Evolutionary conservation across 2,329 filamentous ascomycete species (phyloP).

Genomic region (Monosporascus sp.): DNA sequence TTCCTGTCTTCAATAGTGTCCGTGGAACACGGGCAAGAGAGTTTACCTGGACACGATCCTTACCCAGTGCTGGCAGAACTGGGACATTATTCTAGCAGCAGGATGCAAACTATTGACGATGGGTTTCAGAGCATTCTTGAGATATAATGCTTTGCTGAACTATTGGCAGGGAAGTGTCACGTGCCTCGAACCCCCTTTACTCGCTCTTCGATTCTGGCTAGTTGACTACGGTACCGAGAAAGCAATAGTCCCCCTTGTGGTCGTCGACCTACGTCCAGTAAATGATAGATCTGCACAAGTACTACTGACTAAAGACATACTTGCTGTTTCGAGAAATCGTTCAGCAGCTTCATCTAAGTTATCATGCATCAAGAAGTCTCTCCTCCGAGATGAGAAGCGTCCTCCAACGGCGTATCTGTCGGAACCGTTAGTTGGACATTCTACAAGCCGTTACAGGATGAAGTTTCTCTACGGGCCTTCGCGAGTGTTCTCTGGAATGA

Average conservation of each 20-base stretch:
- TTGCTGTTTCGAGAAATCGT: not conserved
- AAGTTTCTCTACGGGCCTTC: not conserved
- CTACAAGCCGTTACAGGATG: not conserved
- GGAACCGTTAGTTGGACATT: not conserved
- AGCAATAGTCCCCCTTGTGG: not conserved
- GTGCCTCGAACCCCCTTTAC: not conserved
- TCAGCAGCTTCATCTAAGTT: not conserved
- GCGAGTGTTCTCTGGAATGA: no score
- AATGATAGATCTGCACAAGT: not conserved
- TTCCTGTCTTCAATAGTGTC: not conserved
- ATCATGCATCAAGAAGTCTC: not conserved
- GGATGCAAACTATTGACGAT: no score
- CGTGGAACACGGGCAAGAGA: not conserved
- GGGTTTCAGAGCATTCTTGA: no score
- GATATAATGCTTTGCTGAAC: not conserved
- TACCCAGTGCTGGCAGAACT: no score
- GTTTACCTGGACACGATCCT: no score
- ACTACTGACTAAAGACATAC: not conserved
- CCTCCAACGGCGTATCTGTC: not conserved
- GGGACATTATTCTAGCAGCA: no score
- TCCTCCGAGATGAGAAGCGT: not conserved
- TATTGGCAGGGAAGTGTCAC: not conserved
- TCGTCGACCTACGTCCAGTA: not conserved
- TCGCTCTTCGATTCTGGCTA: not conserved
- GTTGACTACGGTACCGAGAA: not conserved